Evolutionary conservation across 371 early-diverging fungal genomes (phyloP).

Genomic region (Umbelopsis sp.): DNA sequence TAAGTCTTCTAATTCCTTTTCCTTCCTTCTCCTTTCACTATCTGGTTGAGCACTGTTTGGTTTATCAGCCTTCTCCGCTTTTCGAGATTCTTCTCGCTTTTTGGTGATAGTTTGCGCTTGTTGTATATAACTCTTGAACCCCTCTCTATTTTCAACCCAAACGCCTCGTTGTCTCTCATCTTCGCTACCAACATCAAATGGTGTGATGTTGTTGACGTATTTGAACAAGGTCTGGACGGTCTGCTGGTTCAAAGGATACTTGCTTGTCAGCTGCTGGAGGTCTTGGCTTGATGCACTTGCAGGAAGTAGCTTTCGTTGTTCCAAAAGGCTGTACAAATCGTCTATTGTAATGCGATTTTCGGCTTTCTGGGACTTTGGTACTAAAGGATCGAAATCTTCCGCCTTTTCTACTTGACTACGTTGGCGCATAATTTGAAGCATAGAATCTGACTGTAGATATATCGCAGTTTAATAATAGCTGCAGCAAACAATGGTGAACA

Average conservation of each 20-base stretch:
- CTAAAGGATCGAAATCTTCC: slow-evolving; percentile 26
- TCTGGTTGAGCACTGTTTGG: slow-evolving; percentile 25
- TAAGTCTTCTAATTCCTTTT: slow-evolving; percentile 32
- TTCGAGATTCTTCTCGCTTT: slow-evolving; percentile 26
- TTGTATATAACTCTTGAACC: slow-evolving; percentile 33
- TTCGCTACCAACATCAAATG: slow-evolving; percentile 36
- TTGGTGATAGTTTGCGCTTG: slow-evolving; percentile 20
- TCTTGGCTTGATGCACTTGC: slow-evolving; percentile 35
- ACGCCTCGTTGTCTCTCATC: slow-evolving; percentile 37
- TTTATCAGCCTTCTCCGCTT: slow-evolving; percentile 29
- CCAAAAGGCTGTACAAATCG: slow-evolving; percentile 36
- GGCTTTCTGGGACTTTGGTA: slow-evolving; percentile 15
- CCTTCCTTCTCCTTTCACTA: slow-evolving; percentile 19
- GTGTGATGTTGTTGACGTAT: slow-evolving; percentile 46
- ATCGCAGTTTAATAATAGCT: background rate
- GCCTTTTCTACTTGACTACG: slow-evolving; percentile 34
- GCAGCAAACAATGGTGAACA: slow-evolving; percentile 32
- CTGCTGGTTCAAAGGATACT: slow-evolving; percentile 33
- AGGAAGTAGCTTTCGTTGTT: slow-evolving; percentile 39
- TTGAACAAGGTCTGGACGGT: slow-evolving; percentile 36
- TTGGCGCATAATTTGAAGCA: slow-evolving; percentile 44
- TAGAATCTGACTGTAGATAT: slow-evolving; percentile 39
- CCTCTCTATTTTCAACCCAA: slow-evolving; percentile 41
- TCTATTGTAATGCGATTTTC: slow-evolving; percentile 34
- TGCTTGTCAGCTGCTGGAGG: slow-evolving; percentile 24